These are phyloP conservation scores for Pseudotulostoma volvatum DNA, from an alignment of 495 filamentous ascomycete genomes.

Conservation along the genomic window DNA sequence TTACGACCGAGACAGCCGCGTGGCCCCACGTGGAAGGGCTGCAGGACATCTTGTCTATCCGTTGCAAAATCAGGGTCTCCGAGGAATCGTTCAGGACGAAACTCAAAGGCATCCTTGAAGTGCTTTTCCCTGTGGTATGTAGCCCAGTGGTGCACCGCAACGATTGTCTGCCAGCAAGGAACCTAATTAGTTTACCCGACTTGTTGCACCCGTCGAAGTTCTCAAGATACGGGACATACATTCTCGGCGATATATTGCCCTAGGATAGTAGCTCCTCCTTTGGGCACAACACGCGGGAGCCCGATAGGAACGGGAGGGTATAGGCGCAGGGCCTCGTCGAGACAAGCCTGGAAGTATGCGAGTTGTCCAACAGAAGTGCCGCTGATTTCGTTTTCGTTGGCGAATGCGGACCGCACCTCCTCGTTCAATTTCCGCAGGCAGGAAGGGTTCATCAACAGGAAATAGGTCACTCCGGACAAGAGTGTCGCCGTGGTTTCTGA, in stretches of 20 bases:
- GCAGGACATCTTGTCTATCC: conserved; percentile 28
- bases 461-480: conserved; percentile 35
- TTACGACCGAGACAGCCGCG: conserved; percentile 44
- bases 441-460: conserved; percentile 30
- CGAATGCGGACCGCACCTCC: conserved; percentile 35
- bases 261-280: conserved; percentile 28
- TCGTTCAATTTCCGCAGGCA: conserved; percentile 24
- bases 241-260: conserved; percentile 26
- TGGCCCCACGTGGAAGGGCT: conserved; percentile 41
- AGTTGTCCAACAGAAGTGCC: conserved; percentile 28
- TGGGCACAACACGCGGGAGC: conserved; percentile 28
- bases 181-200: conserved; percentile 4
- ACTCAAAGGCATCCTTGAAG: conserved; percentile 31
- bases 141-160: conserved; percentile 34
- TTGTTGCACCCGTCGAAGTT: too few relatives aligned
- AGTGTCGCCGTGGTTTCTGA: conserved; percentile 46
- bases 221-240: conserved; percentile 10
- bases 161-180: conserved; percentile 27
- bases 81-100: conserved; percentile 35
- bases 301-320: conserved; percentile 39
- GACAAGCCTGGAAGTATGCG: conserved; percentile 37
- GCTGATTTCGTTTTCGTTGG: conserved; percentile 36
- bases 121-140: conserved; percentile 25
- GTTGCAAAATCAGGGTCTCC: conserved; percentile 16
- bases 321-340: conserved; percentile 41